Evolutionary conservation across 108 stramenopile genomes (phyloP).

Genomic region (Nitzschia inconspicua): DNA sequence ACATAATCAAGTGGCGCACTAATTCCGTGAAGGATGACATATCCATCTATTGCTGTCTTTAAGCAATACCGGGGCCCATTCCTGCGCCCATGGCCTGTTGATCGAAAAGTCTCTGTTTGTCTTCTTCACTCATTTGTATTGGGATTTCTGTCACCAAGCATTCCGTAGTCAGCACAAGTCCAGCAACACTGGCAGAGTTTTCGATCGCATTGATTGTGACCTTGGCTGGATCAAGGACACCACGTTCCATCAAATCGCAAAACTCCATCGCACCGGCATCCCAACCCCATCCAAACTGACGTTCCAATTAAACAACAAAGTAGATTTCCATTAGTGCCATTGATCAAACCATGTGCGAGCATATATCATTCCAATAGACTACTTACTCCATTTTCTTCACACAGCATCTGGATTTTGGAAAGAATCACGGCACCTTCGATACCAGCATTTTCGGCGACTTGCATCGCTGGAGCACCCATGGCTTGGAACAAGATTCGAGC

Average conservation of each 20-base stretch:
- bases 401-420: slow-evolving; percentile 80
- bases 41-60: not conserved
- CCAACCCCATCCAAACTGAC: slow-evolving; percentile 88
- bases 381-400: slow-evolving; percentile 79
- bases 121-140: slow-evolving; percentile 61
- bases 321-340: not conserved
- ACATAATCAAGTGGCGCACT: too few species aligned
- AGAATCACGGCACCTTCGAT: slow-evolving; percentile 95
- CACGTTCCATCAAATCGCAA: slow-evolving; percentile 81
- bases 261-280: slow-evolving; percentile 88
- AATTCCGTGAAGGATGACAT: not conserved
- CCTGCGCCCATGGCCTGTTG: slow-evolving; percentile 78
- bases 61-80: slow-evolving; percentile 42
- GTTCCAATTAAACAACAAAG: too few species aligned
- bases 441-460: slow-evolving; percentile 95
- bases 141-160: slow-evolving; percentile 94
- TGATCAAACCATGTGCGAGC: too few species aligned
- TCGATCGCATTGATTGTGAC: slow-evolving; percentile 95
- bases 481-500: slow-evolving; percentile 87
- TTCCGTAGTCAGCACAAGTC: slow-evolving; percentile 95
- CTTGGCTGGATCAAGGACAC: slow-evolving; percentile 95
- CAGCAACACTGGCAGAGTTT: slow-evolving; percentile 93
- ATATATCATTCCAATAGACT: not conserved
- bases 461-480: slow-evolving; percentile 83
- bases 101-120: slow-evolving; percentile 81